These are phyloP conservation scores for Corylus heterophylla DNA, from an alignment of 306 rosid species.

Conservation along the genomic window DNA sequence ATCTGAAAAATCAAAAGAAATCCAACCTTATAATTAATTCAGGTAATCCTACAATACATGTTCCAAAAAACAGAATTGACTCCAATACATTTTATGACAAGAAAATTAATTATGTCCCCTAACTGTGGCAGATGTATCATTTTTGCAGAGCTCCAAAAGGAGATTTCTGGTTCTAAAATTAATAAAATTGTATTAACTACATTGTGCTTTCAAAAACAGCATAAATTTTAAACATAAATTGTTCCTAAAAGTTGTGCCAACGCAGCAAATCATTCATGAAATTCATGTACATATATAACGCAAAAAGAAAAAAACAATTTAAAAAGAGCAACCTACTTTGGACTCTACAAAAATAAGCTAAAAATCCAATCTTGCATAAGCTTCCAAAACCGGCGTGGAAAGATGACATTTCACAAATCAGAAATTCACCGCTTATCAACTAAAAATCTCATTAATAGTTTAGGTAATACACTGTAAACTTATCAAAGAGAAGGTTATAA, in stretches of 20 bases:
- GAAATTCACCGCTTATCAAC: neutral
- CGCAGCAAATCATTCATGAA: neutral
- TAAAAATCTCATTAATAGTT: neutral
- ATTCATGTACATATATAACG: neutral
- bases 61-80: slow-evolving; percentile 8
- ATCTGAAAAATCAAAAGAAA: neutral
- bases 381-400: neutral
- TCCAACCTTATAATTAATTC: slow-evolving; percentile 11
- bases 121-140: neutral
- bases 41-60: neutral
- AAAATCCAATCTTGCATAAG: neutral
- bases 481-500: neutral
- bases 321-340: neutral
- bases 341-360: neutral
- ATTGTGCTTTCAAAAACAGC: neutral
- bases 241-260: neutral
- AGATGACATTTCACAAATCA: neutral
- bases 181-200: neutral
- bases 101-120: neutral
- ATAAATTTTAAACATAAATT: neutral
- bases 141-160: neutral
- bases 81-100: slow-evolving; percentile 6
- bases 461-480: neutral
- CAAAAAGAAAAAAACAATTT: neutral
- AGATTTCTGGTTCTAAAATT: neutral